Percentiles rank a stretch among this genome's conserved stretches.
Evolutionary conservation across 1,139 yeast species (phyloP).

Genomic region (Kodamaea sp.): DNA sequence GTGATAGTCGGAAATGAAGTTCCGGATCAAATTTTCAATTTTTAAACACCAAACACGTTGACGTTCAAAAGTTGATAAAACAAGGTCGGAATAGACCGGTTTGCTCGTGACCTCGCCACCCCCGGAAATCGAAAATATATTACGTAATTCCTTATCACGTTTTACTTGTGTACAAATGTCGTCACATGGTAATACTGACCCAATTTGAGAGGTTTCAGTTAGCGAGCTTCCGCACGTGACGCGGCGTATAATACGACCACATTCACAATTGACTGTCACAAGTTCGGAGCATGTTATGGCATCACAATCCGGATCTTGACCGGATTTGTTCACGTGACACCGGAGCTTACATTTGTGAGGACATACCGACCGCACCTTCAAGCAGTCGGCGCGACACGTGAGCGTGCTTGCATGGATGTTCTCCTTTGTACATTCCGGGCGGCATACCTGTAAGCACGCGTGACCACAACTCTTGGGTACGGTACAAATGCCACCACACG

Average conservation of each 20-base stretch:
- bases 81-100: conserved; percentile 41
- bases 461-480: conserved; percentile 65
- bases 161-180: conserved; percentile 62
- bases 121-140: conserved; percentile 49
- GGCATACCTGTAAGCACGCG: conserved; percentile 60
- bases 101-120: conserved; percentile 20
- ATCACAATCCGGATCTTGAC: conserved; percentile 37
- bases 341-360: conserved; percentile 59
- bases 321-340: conserved; percentile 59
- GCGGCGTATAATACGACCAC: conserved; percentile 52
- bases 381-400: conserved; percentile 56
- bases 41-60: conserved; percentile 64
- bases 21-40: conserved; percentile 52
- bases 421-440: conserved; percentile 31
- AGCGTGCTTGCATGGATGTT: conserved; percentile 31
- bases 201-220: conserved; percentile 26
- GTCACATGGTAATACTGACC: conserved; percentile 52
- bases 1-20: conserved; percentile 40
- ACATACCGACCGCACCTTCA: conserved; percentile 48
- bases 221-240: conserved; percentile 53
- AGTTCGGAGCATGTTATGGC: conserved; percentile 41
- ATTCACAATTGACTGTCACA: conserved; percentile 54
- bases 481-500: conserved; percentile 70
- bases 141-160: conserved; percentile 59
- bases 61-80: conserved; percentile 40